Base-by-base conservation (phyloP, 495 filamentous ascomycete species). In the Lepidopterella palustris region DNA sequence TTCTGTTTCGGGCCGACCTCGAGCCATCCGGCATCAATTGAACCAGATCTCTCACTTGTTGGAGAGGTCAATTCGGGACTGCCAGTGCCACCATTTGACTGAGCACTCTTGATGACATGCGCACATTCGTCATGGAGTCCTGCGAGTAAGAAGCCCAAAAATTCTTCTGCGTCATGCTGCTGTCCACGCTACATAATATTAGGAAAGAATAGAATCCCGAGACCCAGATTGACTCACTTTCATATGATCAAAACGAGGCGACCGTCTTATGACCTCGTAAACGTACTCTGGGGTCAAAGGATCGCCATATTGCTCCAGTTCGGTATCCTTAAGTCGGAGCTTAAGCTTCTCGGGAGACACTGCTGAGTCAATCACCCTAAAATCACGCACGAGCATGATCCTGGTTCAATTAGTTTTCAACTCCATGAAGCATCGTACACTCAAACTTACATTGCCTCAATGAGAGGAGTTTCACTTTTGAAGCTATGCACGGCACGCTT, bases 81-180 rank as follows among this genome's bases (percentile, higher is more conserved):
- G 1, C 72, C 70, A 27, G 76, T 72, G 25, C 74, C 76, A 10
- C 74, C 72, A 1, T 31, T 32, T 2, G 61, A 39, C 5, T 26
- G 48, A 21, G 53, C 61, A 18, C 62, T 68, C 51, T 81, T 83
- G 74, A 92, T 87, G 29, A 89, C 85, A 53, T 85, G 81, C 32
- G 83, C 80, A 66, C 90, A 96, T 72, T 98, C 93, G 57, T 97
- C 91, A 67, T 97, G 92, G 45, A 98, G 81, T 52, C 89, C 88
- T 64, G 95, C 91, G 6, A 98, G 79, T 35, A 97, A 78, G 65
- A 97, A 97, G 0, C 93, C 95, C 5, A 98, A 77, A 71, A 98
- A 98, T 62, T 98, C 93, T 70, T 98, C 90, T 8, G 95, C 95
- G 76, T 98, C 93, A 78, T 98, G 92, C 70, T 98, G 93, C 58